Evolutionary conservation across 495 filamentous ascomycete genomes (phyloP).

Genomic region (Aspergillus funiculosus): DNA sequence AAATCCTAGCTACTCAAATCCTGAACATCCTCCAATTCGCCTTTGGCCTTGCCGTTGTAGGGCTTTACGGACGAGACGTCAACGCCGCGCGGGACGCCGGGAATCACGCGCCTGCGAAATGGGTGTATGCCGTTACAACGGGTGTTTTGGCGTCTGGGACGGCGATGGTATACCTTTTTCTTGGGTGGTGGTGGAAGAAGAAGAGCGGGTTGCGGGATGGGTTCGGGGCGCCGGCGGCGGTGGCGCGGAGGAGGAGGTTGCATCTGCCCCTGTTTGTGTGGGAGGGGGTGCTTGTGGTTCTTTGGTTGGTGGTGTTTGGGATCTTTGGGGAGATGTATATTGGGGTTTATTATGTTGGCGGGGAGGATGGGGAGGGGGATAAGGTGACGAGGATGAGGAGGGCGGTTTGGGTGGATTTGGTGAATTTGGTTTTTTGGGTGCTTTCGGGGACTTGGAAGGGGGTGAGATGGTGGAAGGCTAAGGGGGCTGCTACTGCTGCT

Average conservation of each 20-base stretch:
- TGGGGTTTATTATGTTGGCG: constrained; percentile 53
- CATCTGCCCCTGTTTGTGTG: constrained; percentile 53
- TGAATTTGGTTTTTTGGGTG: constrained; percentile 68
- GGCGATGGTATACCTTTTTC: constrained; percentile 49
- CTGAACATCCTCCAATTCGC: constrained; percentile 68
- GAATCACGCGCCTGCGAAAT: constrained; percentile 55
- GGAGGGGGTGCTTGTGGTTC: constrained; percentile 62
- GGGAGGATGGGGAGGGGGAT: constrained; percentile 48
- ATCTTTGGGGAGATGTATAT: constrained; percentile 78
- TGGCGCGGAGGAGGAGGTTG: constrained; percentile 7
- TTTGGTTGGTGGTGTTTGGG: constrained; percentile 78
- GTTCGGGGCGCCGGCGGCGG: background rate
- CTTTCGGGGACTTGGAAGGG: constrained; percentile 44
- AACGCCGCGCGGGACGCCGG: constrained; percentile 48
- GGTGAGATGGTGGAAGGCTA: constrained; percentile 35
- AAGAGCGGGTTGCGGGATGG: too few relatives aligned
- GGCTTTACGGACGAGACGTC: constrained; percentile 72
- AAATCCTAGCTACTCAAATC: constrained; percentile 30
- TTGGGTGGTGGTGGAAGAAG: constrained; percentile 50
- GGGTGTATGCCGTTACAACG: constrained; percentile 69
- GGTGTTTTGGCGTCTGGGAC: constrained; percentile 57
- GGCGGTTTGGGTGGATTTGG: constrained; percentile 78
- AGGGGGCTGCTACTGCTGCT: constrained; percentile 1
- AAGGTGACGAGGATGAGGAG: constrained; percentile 70
- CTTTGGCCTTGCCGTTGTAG: constrained; percentile 67